phyloP scores from a whole-genome alignment of 1,139 yeast genomes.

The Saccharomyces hybrid region DNA sequence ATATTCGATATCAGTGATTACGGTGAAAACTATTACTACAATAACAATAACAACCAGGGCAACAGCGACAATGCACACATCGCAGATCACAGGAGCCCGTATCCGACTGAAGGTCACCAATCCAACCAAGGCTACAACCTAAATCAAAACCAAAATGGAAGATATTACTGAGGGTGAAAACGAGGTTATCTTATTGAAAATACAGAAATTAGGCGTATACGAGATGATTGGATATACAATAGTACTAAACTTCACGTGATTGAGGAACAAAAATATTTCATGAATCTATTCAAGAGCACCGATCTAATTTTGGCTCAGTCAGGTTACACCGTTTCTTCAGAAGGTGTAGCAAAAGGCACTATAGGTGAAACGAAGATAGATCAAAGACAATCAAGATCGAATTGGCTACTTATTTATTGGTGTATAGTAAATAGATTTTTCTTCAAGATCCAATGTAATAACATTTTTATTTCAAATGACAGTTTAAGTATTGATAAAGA shows the following conservation, averaged over 20 bases:
- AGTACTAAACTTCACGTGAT: not conserved
- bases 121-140: slow-evolving; percentile 10
- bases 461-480: not conserved
- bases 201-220: not conserved
- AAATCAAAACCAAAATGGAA: slow-evolving; percentile 9
- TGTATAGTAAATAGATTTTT: not conserved
- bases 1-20: not conserved
- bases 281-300: not conserved
- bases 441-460: not conserved
- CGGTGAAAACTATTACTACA: not conserved
- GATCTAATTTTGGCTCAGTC: not conserved
- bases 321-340: not conserved
- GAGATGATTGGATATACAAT: not conserved
- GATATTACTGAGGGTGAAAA: slow-evolving; percentile 1
- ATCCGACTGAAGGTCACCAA: slow-evolving; percentile 10
- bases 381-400: not conserved
- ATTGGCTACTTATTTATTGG: not conserved
- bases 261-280: not conserved
- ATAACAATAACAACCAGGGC: not conserved
- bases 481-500: not conserved
- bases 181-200: not conserved
- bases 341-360: not conserved
- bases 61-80: not conserved
- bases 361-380: not conserved
- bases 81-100: slow-evolving; percentile 7